Base-by-base conservation (phyloP, 108 stramenopile genomes). In the Phaeodactylum tricornutum region DNA sequence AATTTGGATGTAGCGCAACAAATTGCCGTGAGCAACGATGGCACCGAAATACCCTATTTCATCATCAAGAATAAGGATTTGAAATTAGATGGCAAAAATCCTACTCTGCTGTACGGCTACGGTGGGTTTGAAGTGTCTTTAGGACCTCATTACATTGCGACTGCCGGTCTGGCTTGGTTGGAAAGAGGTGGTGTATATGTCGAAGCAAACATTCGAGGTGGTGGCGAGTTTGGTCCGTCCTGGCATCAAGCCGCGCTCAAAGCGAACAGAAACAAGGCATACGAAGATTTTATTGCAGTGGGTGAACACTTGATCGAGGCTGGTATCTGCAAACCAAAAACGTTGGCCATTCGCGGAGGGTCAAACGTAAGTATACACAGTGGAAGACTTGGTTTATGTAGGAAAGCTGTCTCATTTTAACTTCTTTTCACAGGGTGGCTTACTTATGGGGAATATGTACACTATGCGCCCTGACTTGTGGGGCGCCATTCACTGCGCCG, bases 121-220 rank as follows among this genome's bases (percentile, higher is more conserved):
- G 92, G 93, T 11, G 94, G 98, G 9, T 99, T 99, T 72, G 96
- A 97, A 57, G 89, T 99, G 24, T 73, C 73, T 12, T 70, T 99
- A 15, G 80, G 77, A 12, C 98, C 98, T 11, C 60, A 71, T 15
- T 97, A 96, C 57, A 53, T 68, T 44, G 63, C 88, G 5, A 69
- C 84, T 1, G 57, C 70, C 1, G 93, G 96, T 3, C 49, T 79
- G 30, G 58, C 68, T 31, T 96, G 95, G 87, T 55, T 97, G 23
- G 90, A 95, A 49, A 67, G 87, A 22, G 98, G 95, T 16, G 93
- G 92, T 12, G 79, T 77, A 16, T 90, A 92, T 33, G 92, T 95
- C 45, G 81, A 94, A 53, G 96, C 96, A 28, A 97, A 97, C 57
- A 95, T 97, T 54, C 81, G 96, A 20, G 96, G 94, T 33, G 96